A percentile compares a stretch with the other conserved stretches of the same genome.
phyloP scores from a whole-genome alignment of 208 protist genomes.

The Angomonas ambiguus region DNA sequence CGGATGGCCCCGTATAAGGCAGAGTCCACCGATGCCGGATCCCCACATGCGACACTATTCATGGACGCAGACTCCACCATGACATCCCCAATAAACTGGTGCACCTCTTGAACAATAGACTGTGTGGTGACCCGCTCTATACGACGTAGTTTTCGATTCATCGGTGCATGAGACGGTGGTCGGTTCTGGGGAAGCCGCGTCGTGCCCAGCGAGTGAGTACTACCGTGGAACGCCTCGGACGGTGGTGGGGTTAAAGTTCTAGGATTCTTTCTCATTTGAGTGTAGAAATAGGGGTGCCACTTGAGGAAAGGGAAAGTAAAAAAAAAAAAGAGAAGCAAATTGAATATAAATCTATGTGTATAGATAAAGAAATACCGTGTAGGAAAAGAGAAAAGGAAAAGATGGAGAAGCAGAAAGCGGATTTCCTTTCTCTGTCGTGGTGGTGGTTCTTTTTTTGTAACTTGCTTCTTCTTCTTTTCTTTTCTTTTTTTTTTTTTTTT shows the following conservation, averaged over 20 bases:
- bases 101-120: neutral
- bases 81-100: neutral
- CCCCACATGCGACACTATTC: neutral
- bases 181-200: neutral
- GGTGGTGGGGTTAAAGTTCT: too few species aligned
- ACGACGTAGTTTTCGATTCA: neutral
- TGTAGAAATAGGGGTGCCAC: neutral
- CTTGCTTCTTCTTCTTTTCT: conserved; percentile 6
- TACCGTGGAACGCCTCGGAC: too few species aligned
- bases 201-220: too few species aligned
- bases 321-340: neutral
- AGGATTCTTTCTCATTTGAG: too few species aligned
- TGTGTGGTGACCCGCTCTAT: neutral
- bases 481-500: neutral
- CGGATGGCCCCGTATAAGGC: conserved; percentile 40
- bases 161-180: neutral
- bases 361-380: conserved; percentile 1
- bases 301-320: neutral
- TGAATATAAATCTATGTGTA: neutral
- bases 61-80: neutral
- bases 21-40: conserved; percentile 16
- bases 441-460: too few species aligned
- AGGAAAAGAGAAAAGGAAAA: conserved; percentile 15
- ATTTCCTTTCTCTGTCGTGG: too few species aligned
- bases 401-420: conserved; percentile 17